Base-by-base conservation (phyloP, 225 moss, liverwort and hornwort genomes). In the Thuidium tamariscinum region DNA sequence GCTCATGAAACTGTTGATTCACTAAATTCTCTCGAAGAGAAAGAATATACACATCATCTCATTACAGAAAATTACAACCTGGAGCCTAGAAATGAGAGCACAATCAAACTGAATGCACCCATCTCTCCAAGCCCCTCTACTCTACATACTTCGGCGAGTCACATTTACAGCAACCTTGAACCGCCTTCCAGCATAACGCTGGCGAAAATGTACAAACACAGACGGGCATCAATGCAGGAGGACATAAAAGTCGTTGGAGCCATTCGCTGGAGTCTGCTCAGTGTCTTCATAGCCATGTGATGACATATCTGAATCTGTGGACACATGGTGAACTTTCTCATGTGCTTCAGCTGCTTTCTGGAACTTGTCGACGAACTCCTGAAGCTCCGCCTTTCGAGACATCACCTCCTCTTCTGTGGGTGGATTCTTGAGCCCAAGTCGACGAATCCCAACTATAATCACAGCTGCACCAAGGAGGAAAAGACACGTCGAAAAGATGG, bases 311-410 rank as follows among this genome's bases (percentile, higher is more conserved):
- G 90, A 87, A 36, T 88, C 89, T 7, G 91, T 70, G 13, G 76
- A 77, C 37, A 85, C 87, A 65, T 89, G 89, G 19, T 72, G 70
- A 7, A 98, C 92, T 84, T 97, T 97, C 88, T 95, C 95, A 69
- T 98, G 98, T 4, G 93, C 89, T 74, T 97, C 98, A 16, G 98
- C 93, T 18, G 96, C 95, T 41, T 87, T 84, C 56, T 98, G 97
- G 87, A 97, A 98, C 84, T 93, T 92, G 64, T 89, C 83, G 15
- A 98, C 94, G 25, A 98, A 79, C 72, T 85, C 92, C 61, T 94
- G 95, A 13, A 98, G 89, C 94, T 98, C 95, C 51, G 86, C 82
- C 67, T 95, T 98, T 5, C 95, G 85, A 2, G 95, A 93, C 26
- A 74, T 78, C 9, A 98, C 87, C 67, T 92, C 94, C 80, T 96